Evolutionary conservation across 768 basidiomycete genomes (phyloP).

Genomic region (Boletus coccyginus): DNA sequence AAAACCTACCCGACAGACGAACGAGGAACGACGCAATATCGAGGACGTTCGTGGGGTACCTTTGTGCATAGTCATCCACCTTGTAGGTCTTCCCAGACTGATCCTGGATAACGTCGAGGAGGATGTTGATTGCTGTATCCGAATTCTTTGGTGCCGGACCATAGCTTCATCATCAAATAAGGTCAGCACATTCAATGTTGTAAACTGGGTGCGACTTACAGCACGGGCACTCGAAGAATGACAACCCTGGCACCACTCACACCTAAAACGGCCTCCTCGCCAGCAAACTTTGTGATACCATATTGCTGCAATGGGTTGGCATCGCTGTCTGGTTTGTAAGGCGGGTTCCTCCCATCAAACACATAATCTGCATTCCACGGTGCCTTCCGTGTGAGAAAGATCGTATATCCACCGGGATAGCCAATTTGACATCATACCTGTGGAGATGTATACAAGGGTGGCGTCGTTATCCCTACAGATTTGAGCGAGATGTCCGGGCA

Average conservation of each 20-base stretch:
- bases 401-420: neutral
- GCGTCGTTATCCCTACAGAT: constrained; percentile 62
- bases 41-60: constrained; percentile 88
- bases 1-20: constrained; percentile 60
- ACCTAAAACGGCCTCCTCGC: constrained; percentile 74
- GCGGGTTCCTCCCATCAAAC: constrained; percentile 90
- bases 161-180: constrained; percentile 54
- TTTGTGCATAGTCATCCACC: constrained; percentile 94
- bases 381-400: constrained; percentile 5
- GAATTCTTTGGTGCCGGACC: constrained; percentile 81
- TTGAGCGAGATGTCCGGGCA: constrained; percentile 68
- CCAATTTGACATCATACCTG: constrained; percentile 45
- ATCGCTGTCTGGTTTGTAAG: constrained; percentile 70
- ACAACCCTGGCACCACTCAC: constrained; percentile 55
- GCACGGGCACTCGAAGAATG: constrained; percentile 85
- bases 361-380: constrained; percentile 70
- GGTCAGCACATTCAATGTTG: neutral
- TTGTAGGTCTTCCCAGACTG: constrained; percentile 85
- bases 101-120: constrained; percentile 84
- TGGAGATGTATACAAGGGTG: constrained; percentile 88
- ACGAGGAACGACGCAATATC: constrained; percentile 87
- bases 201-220: constrained; percentile 46
- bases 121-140: constrained; percentile 86
- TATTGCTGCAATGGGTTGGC: constrained; percentile 90
- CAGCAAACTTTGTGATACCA: constrained; percentile 81